Percentiles rank a stretch among this genome's conserved stretches.
Evolutionary conservation across 139 green algal genomes (phyloP).

Genomic region (Raphidocelis subcapitata): DNA sequence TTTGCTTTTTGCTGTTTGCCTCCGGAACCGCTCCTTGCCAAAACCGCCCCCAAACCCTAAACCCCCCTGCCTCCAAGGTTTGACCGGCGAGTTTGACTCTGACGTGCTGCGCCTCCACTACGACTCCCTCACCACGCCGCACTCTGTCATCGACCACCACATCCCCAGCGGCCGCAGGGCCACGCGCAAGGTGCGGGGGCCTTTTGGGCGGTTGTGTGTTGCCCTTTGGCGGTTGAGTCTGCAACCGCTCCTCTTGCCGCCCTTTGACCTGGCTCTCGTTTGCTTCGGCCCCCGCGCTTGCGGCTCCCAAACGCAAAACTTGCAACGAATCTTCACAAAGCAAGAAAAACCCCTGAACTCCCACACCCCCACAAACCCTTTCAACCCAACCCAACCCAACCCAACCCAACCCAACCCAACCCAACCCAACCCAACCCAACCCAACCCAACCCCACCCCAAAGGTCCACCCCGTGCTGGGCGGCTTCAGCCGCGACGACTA

Average conservation of each 20-base stretch:
- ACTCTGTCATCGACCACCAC: slow-evolving; percentile 76
- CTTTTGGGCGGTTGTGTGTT: slow-evolving; percentile 16
- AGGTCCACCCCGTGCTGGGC: slow-evolving; percentile 80
- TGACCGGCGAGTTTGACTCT: slow-evolving; percentile 75
- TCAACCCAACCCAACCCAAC: too few relatives aligned
- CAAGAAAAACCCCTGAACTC: too few relatives aligned
- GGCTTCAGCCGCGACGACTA: slow-evolving; percentile 79
- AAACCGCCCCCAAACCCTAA: too few relatives aligned
- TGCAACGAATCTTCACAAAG: too few relatives aligned
- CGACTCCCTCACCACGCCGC: slow-evolving; percentile 77
- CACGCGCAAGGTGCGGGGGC: slow-evolving; percentile 66
- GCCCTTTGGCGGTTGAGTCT: too few relatives aligned
- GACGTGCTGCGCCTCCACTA: slow-evolving; percentile 77
- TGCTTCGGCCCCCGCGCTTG: too few relatives aligned
- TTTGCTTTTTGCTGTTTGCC: neutral
- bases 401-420: too few relatives aligned
- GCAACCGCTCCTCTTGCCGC: too few relatives aligned
- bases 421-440: neutral
- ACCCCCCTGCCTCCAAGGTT: slow-evolving; percentile 19
- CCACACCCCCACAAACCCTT: too few relatives aligned
- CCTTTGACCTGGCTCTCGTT: too few relatives aligned
- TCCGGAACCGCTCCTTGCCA: neutral
- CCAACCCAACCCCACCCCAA: slow-evolving; percentile 31
- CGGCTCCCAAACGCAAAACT: too few relatives aligned
- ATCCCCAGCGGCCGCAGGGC: slow-evolving; percentile 54